These are phyloP conservation scores for Penicillium sp. DNA, from an alignment of 2,329 filamentous ascomycete species.

Conservation along the genomic window DNA sequence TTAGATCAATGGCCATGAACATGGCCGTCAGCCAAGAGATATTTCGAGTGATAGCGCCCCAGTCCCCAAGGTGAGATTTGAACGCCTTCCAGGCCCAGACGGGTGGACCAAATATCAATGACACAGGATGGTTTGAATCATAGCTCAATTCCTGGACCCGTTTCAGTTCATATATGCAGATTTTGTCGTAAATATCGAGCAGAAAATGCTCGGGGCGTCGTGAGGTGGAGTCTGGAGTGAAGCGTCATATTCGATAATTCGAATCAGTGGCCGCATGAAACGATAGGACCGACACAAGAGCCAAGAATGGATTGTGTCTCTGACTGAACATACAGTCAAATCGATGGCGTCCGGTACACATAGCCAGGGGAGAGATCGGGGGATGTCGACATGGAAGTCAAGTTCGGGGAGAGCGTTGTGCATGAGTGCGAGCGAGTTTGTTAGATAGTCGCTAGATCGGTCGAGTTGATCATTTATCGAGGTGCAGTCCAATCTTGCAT, in stretches of 20 bases:
- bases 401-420: constrained; percentile 1
- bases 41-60: neutral
- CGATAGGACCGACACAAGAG: constrained; percentile 13
- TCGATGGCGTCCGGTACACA: neutral
- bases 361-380: neutral
- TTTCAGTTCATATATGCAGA: constrained; percentile 9
- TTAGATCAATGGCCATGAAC: neutral
- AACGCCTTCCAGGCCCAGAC: constrained; percentile 6
- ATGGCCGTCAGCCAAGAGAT: neutral
- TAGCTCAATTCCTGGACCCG: neutral
- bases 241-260: neutral
- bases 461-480: constrained; percentile 23
- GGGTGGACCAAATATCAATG: neutral
- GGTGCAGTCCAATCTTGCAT: constrained; percentile 39
- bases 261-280: constrained; percentile 7
- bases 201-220: constrained; percentile 3
- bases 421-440: neutral
- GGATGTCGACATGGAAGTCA: neutral
- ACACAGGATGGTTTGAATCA: neutral
- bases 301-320: constrained; percentile 10
- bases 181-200: constrained; percentile 7
- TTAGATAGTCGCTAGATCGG: neutral
- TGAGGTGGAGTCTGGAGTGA: constrained; percentile 2
- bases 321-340: neutral
- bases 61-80: neutral